These are phyloP conservation scores for Silene uniflora DNA, from an alignment of 148 eudicot species.

Conservation along the genomic window DNA sequence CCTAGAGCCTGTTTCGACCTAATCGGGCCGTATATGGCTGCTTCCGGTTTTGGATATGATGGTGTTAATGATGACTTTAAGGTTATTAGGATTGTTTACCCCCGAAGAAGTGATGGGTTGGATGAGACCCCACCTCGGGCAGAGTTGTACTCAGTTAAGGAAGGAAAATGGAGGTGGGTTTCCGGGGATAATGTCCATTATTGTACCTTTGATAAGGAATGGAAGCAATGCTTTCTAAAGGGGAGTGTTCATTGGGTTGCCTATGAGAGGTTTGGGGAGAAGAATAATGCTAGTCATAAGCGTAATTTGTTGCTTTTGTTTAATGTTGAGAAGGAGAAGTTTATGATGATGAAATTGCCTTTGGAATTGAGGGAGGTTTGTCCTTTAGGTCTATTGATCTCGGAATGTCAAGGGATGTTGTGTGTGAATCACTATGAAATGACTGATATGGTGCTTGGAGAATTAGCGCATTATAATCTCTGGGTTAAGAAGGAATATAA, in stretches of 20 bases:
- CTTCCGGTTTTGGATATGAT: slow-evolving; percentile 7
- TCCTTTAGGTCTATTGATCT: not conserved
- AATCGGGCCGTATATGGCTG: not conserved
- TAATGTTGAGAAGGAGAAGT: slow-evolving; percentile 8
- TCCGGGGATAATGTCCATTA: not conserved
- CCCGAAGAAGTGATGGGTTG: not conserved
- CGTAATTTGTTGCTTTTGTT: slow-evolving; percentile 1
- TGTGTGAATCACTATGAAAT: not conserved
- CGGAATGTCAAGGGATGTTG: slow-evolving; percentile 5
- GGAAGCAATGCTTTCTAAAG: not conserved
- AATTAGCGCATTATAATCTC: not conserved
- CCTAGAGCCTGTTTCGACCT: not conserved
- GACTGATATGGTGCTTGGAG: not conserved
- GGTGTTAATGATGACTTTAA: slow-evolving; percentile 7
- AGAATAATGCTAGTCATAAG: not conserved
- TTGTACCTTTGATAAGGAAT: not conserved
- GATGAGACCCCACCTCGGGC: not conserved
- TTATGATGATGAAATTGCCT: slow-evolving; percentile 10
- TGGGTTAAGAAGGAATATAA: slow-evolving; percentile 13
- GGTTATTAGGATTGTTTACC: not conserved
- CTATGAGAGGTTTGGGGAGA: not conserved
- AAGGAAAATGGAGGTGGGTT: slow-evolving; percentile 12
- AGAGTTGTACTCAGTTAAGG: slow-evolving; percentile 5
- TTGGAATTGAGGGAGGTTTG: not conserved
- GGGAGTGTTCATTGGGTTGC: slow-evolving; percentile 4